Evolutionary conservation across 1,284 basidiomycete genomes (phyloP).

Genomic region (Irpex lacteus): DNA sequence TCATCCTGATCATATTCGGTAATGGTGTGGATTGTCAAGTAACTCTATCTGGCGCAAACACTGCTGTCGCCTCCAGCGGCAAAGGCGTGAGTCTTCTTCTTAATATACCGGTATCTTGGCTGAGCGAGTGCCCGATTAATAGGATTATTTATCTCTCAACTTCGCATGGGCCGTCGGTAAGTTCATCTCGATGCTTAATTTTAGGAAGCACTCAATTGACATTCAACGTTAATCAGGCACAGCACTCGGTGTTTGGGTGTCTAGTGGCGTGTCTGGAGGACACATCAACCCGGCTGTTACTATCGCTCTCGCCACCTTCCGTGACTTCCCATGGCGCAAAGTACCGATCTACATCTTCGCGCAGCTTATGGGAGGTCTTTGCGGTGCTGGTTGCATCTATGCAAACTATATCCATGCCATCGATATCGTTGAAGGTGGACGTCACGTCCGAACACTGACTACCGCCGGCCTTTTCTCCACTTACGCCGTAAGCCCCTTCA

Average conservation of each 20-base stretch:
- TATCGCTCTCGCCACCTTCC: slow-evolving; percentile 61
- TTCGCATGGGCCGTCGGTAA: slow-evolving; percentile 67
- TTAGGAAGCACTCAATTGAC: neutral
- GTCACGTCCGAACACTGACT: slow-evolving; percentile 54
- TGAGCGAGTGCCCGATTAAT: slow-evolving; percentile 10
- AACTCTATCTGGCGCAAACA: slow-evolving; percentile 48
- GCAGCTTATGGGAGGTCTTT: slow-evolving; percentile 69
- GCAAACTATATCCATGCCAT: slow-evolving; percentile 78
- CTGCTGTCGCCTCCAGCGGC: slow-evolving; percentile 43
- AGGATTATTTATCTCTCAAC: slow-evolving; percentile 59
- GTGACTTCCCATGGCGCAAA: slow-evolving; percentile 78
- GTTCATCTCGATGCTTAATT: slow-evolving; percentile 14
- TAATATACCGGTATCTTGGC: neutral
- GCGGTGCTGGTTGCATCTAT: slow-evolving; percentile 72
- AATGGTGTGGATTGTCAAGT: slow-evolving; percentile 63
- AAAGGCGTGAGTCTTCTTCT: slow-evolving; percentile 52
- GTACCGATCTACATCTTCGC: slow-evolving; percentile 70
- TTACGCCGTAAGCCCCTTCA: slow-evolving; percentile 50
- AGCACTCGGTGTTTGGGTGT: slow-evolving; percentile 67
- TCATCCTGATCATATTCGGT: slow-evolving; percentile 67
- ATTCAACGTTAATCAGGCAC: slow-evolving; percentile 29
- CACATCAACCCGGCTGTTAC: slow-evolving; percentile 85
- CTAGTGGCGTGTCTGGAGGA: slow-evolving; percentile 66
- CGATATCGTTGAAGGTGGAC: slow-evolving; percentile 63
- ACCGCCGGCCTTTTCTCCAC: slow-evolving; percentile 73